phyloP scores from a whole-genome alignment of 2,329 filamentous ascomycete genomes.

The Aspergillus tanneri region DNA sequence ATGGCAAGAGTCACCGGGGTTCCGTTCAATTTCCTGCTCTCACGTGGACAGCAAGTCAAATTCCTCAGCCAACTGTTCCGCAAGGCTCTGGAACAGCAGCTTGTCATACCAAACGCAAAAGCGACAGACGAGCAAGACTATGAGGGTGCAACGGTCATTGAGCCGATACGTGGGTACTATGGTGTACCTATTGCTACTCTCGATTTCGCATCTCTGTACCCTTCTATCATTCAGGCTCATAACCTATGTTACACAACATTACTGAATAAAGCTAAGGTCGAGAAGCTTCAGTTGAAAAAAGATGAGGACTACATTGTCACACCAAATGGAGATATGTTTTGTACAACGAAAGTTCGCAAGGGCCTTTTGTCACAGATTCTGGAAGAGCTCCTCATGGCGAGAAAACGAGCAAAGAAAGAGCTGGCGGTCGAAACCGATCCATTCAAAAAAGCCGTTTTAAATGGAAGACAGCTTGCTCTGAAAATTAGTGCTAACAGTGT shows the following conservation, averaged over 20 bases:
- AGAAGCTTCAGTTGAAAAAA: slow-evolving; percentile 73
- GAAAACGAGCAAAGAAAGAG: slow-evolving; percentile 93
- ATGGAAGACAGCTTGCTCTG: slow-evolving; percentile 92
- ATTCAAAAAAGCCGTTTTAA: slow-evolving; percentile 96
- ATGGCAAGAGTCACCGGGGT: slow-evolving; percentile 99
- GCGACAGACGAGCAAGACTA: slow-evolving; percentile 83
- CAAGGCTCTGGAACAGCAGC: slow-evolving; percentile 86
- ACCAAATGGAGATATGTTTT: slow-evolving; percentile 90
- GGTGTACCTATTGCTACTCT: slow-evolving; percentile 92
- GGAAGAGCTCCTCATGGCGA: slow-evolving; percentile 83
- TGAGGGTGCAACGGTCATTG: slow-evolving; percentile 96
- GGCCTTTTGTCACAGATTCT: slow-evolving; percentile 92
- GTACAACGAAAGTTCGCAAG: slow-evolving; percentile 83
- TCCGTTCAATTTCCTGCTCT: slow-evolving; percentile 89
- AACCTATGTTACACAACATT: slow-evolving; percentile 97
- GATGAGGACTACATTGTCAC: slow-evolving; percentile 96
- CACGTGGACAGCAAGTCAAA: slow-evolving; percentile 93
- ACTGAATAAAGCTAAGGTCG: slow-evolving; percentile 72
- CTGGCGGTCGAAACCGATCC: slow-evolving; percentile 84
- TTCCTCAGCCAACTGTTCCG: slow-evolving; percentile 97
- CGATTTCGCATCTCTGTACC: slow-evolving; percentile 97
- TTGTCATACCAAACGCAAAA: slow-evolving; percentile 86
- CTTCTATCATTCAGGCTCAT: slow-evolving; percentile 98
- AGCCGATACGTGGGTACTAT: slow-evolving; percentile 90
- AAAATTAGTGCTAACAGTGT: slow-evolving; percentile 98